A percentile compares a stretch with the other conserved stretches of the same genome.
Evolutionary conservation across 2,329 filamentous ascomycete species (phyloP).

Genomic region (Xylariaceae sp.): DNA sequence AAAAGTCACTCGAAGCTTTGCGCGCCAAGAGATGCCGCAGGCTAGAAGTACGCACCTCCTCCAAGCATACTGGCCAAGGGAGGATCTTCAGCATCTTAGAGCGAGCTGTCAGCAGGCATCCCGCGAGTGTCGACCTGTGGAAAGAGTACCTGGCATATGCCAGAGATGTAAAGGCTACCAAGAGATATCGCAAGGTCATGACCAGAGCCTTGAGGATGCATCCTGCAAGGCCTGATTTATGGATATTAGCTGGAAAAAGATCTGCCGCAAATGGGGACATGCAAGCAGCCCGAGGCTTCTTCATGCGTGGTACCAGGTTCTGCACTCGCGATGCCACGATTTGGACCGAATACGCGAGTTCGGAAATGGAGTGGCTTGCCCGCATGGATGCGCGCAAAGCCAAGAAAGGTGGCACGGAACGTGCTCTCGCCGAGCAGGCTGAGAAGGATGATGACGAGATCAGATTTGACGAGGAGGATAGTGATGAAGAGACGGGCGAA

Average conservation of each 20-base stretch:
- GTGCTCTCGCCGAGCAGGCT: constrained; percentile 51
- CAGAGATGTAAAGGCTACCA: constrained; percentile 60
- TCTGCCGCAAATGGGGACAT: constrained; percentile 82
- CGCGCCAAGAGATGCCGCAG: constrained; percentile 79
- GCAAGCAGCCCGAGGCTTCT: constrained; percentile 76
- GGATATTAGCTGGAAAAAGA: constrained; percentile 78
- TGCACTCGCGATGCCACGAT: constrained; percentile 70
- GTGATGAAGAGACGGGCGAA: constrained; percentile 38
- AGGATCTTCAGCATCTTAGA: constrained; percentile 89
- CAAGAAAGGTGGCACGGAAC: constrained; percentile 37
- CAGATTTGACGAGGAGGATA: constrained; percentile 38
- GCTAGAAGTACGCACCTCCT: constrained; percentile 67
- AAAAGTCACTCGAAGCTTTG: constrained; percentile 66
- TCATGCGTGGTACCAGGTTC: constrained; percentile 85
- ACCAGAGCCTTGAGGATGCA: constrained; percentile 76
- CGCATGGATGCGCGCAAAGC: constrained; percentile 71
- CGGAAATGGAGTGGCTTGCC: constrained; percentile 88
- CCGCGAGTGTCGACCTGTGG: constrained; percentile 79
- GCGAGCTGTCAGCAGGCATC: constrained; percentile 77
- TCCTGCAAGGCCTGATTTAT: constrained; percentile 76
- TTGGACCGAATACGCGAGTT: constrained; percentile 85
- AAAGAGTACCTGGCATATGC: constrained; percentile 85
- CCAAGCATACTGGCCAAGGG: constrained; percentile 68
- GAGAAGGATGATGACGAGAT: constrained; percentile 44
- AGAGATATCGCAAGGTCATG: constrained; percentile 61